A percentile compares a stretch with the other conserved stretches of the same genome.
These are phyloP conservation scores for Vitis hybrid DNA, from an alignment of 177 flowering plant genomes.

Conservation along the genomic window DNA sequence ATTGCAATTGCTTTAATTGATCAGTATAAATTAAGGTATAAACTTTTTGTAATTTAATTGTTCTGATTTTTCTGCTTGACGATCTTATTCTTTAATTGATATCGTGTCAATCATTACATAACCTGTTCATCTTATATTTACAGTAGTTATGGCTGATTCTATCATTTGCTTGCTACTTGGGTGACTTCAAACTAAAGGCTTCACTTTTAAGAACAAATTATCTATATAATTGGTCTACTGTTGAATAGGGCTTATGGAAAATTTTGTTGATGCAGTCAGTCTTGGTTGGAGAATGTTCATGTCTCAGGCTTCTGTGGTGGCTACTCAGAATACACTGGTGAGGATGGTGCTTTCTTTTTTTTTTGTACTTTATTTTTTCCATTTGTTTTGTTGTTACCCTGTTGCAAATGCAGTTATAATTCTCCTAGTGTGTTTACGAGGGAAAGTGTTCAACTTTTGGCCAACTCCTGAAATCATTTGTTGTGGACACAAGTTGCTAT, in stretches of 20 bases:
- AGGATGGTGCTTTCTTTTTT: neutral
- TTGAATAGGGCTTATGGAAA: slow-evolving; percentile 1
- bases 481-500: no score
- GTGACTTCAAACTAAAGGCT: neutral
- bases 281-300: slow-evolving; percentile 57
- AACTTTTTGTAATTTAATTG: neutral
- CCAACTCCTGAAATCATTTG: no score
- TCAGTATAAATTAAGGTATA: slow-evolving; percentile 72
- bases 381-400: no score
- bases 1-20: slow-evolving; percentile 90
- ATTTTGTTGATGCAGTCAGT: slow-evolving; percentile 42
- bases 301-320: slow-evolving; percentile 43
- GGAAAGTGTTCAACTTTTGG: no score
- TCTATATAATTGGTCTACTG: neutral
- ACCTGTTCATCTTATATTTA: no score
- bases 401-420: no score
- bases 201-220: neutral
- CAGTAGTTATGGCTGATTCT: no score
- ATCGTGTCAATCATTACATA: no score
- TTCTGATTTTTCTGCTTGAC: neutral
- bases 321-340: slow-evolving; percentile 67
- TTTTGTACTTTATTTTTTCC: no score
- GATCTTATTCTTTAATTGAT: no score
- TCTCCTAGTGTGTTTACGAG: no score
- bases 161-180: neutral